Base-by-base conservation (phyloP, 306 rosid species). In the Casuarina glauca region DNA sequence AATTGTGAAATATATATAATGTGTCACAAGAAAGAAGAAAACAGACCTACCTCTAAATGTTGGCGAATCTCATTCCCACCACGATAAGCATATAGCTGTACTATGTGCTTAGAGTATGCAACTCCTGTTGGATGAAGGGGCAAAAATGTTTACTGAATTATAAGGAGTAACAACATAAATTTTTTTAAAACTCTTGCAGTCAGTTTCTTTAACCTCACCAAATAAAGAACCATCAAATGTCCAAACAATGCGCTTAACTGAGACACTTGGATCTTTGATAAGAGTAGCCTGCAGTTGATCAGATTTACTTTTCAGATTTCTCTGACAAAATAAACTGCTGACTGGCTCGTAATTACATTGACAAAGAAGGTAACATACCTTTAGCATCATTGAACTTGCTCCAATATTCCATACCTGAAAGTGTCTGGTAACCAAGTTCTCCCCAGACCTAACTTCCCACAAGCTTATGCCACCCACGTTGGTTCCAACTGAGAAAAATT, bases 341-440 rank as follows among this genome's bases (percentile, higher is more conserved):
- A 36, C 38, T 61, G 10, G 10, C 38, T 39, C 51, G 26, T 52
- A 54, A 19, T 53, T 46, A 45, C 12, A 67, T 19, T 39, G 35
- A 63, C 16, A 26, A 20, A 16, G 57, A 70, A 73, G 48, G 55
- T 6, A 45, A 12, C 79, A 67, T 19, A 69, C 79, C 74, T 74
- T 64, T 44, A 80, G 36, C 54, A 55, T 38, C 74, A 54, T 54
- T 66, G 83, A 67, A 74, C 75, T 44, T 44, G 60, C 69, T 32
- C 79, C 79, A 54, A 74, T 17, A 73, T 80, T 41, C 75, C 83
- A 74, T 73, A 80, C 83, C 74, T 74, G 74, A 74, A 80, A 80
- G 12, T 80, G 68, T 80, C 62, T 80, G 2, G 74, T 43, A 39
- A 57, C 16, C 69, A 80, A 32, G 75, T 67, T 80, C 70, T 67